A percentile compares a stretch with the other conserved stretches of the same genome.
Evolutionary conservation across 148 eudicot genomes (phyloP).

Genomic region (Beta vulgaris): DNA sequence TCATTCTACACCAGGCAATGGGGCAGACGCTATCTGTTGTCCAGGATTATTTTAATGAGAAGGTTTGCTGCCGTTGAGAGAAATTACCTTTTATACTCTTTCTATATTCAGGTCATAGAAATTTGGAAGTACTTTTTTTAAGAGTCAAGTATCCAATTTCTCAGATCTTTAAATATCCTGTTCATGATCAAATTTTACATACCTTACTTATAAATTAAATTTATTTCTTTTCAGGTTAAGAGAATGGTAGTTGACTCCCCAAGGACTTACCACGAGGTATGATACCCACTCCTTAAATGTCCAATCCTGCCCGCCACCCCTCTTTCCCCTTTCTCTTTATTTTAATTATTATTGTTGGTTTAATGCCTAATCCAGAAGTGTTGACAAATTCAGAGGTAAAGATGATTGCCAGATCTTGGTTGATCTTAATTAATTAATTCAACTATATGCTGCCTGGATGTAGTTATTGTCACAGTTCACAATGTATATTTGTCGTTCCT

Average conservation of each 20-base stretch:
- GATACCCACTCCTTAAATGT: not conserved
- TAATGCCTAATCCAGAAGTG: not conserved
- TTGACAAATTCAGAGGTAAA: not conserved
- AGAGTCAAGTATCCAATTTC: not conserved
- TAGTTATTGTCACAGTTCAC: not conserved
- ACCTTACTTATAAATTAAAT: not conserved
- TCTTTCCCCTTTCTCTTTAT: not conserved
- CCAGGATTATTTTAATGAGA: constrained; percentile 89
- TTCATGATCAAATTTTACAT: not conserved
- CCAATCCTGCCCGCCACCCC: too few relatives aligned
- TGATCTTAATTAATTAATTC: not conserved
- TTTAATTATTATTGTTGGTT: not conserved
- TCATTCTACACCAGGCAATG: constrained; percentile 89
- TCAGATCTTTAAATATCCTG: not conserved
- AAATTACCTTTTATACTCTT: not conserved
- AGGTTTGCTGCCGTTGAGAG: constrained; percentile 39
- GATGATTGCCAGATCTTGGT: not conserved
- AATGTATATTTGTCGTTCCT: not conserved
- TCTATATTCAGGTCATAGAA: not conserved
- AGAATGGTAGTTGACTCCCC: constrained; percentile 94
- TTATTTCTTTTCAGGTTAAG: constrained; percentile 58
- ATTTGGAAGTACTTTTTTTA: not conserved
- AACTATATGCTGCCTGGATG: not conserved
- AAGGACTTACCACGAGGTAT: constrained; percentile 93
- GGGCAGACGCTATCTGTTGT: constrained; percentile 87